Base-by-base conservation (phyloP, 345 rosid genomes). In the Citrus medica region DNA sequence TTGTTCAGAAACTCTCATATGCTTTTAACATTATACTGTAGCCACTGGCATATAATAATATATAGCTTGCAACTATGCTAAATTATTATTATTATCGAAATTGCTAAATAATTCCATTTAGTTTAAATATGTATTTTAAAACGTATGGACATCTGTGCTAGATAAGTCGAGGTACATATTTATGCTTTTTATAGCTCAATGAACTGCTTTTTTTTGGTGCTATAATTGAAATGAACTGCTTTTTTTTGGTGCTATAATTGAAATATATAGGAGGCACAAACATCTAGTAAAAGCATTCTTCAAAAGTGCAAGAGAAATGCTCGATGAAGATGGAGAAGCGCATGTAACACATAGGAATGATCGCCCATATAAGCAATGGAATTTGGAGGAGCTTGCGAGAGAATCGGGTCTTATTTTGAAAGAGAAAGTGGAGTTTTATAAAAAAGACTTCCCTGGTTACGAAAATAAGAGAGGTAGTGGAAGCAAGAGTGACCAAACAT, bases 341-440 rank as follows among this genome's bases (percentile, higher is more conserved):
- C 78, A 75, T 33, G 70, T 75, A 17, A 75, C 61, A 5, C 71
- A 75, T 7, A 75, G 70, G 24, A 24, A 62, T 46, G 78, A 64
- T 48, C 22, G 19, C 2, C 70, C 78, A 4, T 75, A 64, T 59
- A 46, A 3, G 3, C 19, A 22, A n/a, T 75, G 78, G 78, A 75
- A 63, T 19, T 6, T 75, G 60, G 38, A 9, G 70, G 16, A 32
- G 33, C 62, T 75, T 6, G 78, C 78, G 22, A 32, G 22, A 48
- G 13, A 42, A 19, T 27, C 27, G 22, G 61, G 62, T 3, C 70
- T 75, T 75, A 4, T 28, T 30, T 75, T 64, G 70, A 64, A 62
- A 62, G 78, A 75, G 19, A 75, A 32, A 30, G 60, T 25, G 17
- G 17, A 25, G 78, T 75, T 75, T 48, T 5, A 3, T 10, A 62